These are phyloP conservation scores for Lupinus albus DNA, from an alignment of 306 rosid species.

Conservation along the genomic window DNA sequence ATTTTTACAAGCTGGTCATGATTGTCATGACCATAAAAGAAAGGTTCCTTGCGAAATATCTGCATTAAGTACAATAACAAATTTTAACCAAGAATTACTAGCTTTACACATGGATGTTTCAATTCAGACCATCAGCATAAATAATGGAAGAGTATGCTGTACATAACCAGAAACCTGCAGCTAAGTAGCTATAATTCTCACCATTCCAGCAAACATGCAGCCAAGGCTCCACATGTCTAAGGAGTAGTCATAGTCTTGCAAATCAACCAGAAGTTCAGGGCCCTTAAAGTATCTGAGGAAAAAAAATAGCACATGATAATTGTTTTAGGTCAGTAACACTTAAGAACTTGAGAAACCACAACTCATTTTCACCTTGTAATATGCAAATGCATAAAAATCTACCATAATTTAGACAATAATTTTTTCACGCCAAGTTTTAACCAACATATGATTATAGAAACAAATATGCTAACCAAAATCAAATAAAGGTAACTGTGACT, in stretches of 20 bases:
- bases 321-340: slow-evolving; percentile 4
- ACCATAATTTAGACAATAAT: not conserved
- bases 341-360: slow-evolving; percentile 15
- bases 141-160: not conserved
- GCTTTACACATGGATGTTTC: not conserved
- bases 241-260: slow-evolving; percentile 80
- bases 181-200: slow-evolving; percentile 40
- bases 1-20: slow-evolving; percentile 83
- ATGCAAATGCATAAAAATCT: too few relatives aligned
- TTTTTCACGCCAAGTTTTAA: too few relatives aligned
- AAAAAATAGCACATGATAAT: slow-evolving; percentile 12
- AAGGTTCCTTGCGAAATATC: slow-evolving; percentile 91
- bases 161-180: not conserved
- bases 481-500: too few relatives aligned
- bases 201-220: slow-evolving; percentile 99
- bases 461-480: too few relatives aligned
- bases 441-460: too few relatives aligned
- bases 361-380: slow-evolving; percentile 2
- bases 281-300: slow-evolving; percentile 76
- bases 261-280: slow-evolving; percentile 78
- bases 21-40: slow-evolving; percentile 96
- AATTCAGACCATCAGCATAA: not conserved
- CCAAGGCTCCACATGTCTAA: slow-evolving; percentile 99
- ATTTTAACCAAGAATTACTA: slow-evolving; percentile 5
- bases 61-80: slow-evolving; percentile 41